Conservation (phyloP, 2,329 filamentous ascomycete genomes). For the Fusarium kyushuense region DNA sequence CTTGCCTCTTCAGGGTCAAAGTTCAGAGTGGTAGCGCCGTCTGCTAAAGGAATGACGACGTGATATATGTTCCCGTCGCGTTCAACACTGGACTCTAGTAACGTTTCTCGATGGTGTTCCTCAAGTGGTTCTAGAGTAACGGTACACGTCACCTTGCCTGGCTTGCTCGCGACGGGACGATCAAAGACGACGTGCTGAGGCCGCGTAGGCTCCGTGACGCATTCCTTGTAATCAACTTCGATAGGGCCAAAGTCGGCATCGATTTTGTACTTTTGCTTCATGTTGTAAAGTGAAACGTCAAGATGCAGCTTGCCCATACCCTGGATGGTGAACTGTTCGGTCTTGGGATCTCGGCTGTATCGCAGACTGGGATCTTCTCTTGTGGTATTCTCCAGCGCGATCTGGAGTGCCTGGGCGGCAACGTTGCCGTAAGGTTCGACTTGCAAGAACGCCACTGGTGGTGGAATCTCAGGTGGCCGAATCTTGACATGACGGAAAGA, state of each 20-base stretch:
- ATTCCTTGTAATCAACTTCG: slow-evolving; percentile 95
- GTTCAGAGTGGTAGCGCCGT: slow-evolving; percentile 60
- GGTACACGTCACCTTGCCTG: slow-evolving; percentile 81
- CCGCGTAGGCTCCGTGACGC: slow-evolving; percentile 69
- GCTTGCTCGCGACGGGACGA: slow-evolving; percentile 81
- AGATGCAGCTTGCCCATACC: slow-evolving; percentile 98
- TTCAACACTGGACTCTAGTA: slow-evolving; percentile 60
- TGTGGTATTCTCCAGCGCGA: slow-evolving; percentile 80
- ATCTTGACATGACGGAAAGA: slow-evolving; percentile 82
- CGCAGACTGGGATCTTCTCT: slow-evolving; percentile 94
- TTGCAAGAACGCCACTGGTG: slow-evolving; percentile 96
- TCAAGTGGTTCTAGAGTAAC: slow-evolving; percentile 74
- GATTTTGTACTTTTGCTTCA: slow-evolving; percentile 90
- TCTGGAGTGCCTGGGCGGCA: slow-evolving; percentile 83
- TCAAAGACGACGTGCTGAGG: slow-evolving; percentile 77
- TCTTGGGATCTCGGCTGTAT: slow-evolving; percentile 86
- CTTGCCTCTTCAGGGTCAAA: slow-evolving; percentile 64
- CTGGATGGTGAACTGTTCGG: slow-evolving; percentile 90
- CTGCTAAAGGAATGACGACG: slow-evolving; percentile 67
- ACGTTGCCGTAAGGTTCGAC: slow-evolving; percentile 83
- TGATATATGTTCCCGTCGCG: slow-evolving; percentile 78
- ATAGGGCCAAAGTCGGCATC: slow-evolving; percentile 89
- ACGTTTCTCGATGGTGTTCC: slow-evolving; percentile 52
- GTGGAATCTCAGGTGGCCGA: slow-evolving; percentile 87
- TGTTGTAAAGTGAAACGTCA: slow-evolving; percentile 88